A percentile compares a stretch with the other conserved stretches of the same genome.
Conservation (phyloP, 331 rosid species). For the Cydonia oblonga region DNA sequence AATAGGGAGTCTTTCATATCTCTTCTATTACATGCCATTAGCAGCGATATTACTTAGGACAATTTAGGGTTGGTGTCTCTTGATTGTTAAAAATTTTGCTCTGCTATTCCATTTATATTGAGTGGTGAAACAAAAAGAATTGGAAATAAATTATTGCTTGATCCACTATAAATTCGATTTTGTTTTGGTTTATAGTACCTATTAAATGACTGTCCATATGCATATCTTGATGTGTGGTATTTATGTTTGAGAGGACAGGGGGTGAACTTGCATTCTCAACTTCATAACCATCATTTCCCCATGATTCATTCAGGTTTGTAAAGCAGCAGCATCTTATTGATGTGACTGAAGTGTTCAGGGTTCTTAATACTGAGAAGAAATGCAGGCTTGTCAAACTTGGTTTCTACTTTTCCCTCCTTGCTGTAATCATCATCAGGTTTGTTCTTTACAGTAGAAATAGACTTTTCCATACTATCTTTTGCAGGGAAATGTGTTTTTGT, state of each 20-base stretch:
- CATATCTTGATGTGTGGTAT: background rate
- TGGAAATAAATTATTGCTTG: background rate
- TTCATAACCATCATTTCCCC: conserved; percentile 17
- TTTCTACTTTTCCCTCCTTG: conserved; percentile 48
- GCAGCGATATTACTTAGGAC: background rate
- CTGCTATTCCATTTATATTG: background rate
- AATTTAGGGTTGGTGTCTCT: background rate
- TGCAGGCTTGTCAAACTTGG: conserved; percentile 60
- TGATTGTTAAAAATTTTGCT: background rate
- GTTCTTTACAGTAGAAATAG: conserved; percentile 13
- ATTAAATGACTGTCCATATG: background rate
- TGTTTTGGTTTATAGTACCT: background rate
- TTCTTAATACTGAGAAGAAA: conserved; percentile 65
- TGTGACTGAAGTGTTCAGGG: conserved; percentile 85
- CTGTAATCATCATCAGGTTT: conserved; percentile 66
- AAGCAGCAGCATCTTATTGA: conserved; percentile 73
- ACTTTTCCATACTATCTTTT: background rate
- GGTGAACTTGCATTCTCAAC: background rate
- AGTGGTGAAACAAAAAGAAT: background rate
- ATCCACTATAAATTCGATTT: background rate
- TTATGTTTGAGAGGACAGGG: background rate
- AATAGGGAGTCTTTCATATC: background rate
- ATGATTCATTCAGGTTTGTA: conserved; percentile 43
- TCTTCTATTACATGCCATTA: conserved; percentile 1
- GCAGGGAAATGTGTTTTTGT: background rate